Conservation (phyloP, 257 asterid species). For the Ajuga chamaepitys region DNA sequence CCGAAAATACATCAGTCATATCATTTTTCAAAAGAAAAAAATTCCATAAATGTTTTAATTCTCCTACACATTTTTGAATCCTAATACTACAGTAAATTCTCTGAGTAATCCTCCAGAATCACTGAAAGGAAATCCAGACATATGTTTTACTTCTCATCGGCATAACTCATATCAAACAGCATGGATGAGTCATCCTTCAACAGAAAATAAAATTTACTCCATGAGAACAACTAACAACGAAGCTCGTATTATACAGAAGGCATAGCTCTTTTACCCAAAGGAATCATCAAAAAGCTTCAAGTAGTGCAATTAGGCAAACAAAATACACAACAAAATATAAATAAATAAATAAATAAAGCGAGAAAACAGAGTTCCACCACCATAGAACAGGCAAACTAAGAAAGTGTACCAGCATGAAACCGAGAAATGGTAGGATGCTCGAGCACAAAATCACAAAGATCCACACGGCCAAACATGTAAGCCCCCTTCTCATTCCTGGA, state of each 20-base stretch:
- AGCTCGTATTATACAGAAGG: not conserved
- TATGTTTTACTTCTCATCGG: not conserved
- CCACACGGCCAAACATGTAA: constrained; percentile 97
- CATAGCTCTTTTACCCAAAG: not conserved
- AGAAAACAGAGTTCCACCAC: not conserved
- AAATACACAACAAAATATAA: not conserved
- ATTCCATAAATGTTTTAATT: not conserved
- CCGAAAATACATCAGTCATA: not conserved
- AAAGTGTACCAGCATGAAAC: constrained; percentile 79
- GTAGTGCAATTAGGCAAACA: not conserved
- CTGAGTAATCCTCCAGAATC: not conserved
- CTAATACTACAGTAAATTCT: not conserved
- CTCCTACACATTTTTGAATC: not conserved
- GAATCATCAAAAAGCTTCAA: constrained; percentile 1
- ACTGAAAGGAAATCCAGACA: not conserved
- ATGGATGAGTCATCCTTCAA: constrained; percentile 1
- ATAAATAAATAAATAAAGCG: not conserved
- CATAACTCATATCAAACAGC: not conserved
- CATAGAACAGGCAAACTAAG: not conserved
- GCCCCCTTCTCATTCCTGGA: constrained; percentile 89
- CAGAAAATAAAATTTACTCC: not conserved
- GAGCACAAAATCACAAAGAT: constrained; percentile 82
- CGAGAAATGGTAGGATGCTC: constrained; percentile 96
- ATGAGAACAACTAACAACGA: not conserved
- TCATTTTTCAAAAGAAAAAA: not conserved